phyloP scores from a whole-genome alignment of 108 stramenopile species.

The Nannochloropsis gaditana region DNA sequence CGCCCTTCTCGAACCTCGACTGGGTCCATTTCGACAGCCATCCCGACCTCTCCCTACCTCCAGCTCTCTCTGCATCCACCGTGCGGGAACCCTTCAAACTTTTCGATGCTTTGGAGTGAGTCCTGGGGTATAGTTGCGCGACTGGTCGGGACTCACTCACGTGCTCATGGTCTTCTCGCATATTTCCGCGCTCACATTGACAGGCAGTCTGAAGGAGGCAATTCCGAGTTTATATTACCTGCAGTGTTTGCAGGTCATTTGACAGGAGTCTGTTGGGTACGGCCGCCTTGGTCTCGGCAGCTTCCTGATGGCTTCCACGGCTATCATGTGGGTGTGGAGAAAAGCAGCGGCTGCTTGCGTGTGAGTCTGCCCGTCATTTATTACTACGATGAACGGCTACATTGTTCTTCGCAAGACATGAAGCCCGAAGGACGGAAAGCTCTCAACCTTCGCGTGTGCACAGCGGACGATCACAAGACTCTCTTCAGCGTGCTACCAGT shows the following conservation, averaged over 20 bases:
- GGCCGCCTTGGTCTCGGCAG: neutral
- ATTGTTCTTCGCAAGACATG: neutral
- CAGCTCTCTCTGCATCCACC: neutral
- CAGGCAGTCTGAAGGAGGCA: neutral
- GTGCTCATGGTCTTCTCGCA: neutral
- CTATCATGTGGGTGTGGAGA: slow-evolving; percentile 14
- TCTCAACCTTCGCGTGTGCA: neutral
- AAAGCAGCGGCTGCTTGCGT: neutral
- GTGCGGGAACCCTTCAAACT: neutral
- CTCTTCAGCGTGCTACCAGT: neutral
- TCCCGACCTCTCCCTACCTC: neutral
- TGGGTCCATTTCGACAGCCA: slow-evolving; percentile 19
- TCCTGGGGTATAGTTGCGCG: too few species aligned
- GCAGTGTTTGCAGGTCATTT: neutral
- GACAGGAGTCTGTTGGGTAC: neutral
- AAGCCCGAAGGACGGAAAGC: neutral
- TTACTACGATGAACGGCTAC: neutral
- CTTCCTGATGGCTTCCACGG: neutral
- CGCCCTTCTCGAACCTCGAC: neutral
- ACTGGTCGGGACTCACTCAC: too few species aligned
- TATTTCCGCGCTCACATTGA: too few species aligned
- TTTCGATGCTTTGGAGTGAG: too few species aligned
- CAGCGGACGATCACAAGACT: neutral
- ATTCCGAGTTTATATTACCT: neutral
- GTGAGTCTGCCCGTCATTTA: neutral